phyloP scores from a whole-genome alignment of 2,329 filamentous ascomycete species.

The Arthrinium puccinioides region DNA sequence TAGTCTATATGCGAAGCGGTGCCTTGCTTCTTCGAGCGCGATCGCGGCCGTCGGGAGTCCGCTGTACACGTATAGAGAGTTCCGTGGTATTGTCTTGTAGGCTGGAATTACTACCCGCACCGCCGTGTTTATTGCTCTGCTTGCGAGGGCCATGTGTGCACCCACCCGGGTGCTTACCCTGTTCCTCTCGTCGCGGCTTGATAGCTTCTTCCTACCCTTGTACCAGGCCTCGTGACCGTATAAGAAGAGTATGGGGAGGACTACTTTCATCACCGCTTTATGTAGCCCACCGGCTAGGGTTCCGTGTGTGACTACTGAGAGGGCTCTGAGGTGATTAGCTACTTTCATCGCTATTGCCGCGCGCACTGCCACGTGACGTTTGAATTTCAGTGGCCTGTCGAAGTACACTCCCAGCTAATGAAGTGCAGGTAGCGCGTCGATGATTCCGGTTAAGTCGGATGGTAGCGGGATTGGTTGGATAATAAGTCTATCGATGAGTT shows the following conservation, averaged over 20 bases:
- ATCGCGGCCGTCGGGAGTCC: not conserved
- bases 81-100: not conserved
- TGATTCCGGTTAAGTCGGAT: no score
- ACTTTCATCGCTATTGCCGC: constrained; percentile 8
- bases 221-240: constrained; percentile 8
- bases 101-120: constrained; percentile 3
- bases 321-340: constrained; percentile 3
- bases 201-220: not conserved
- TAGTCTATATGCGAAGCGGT: not conserved
- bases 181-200: not conserved
- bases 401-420: constrained; percentile 14
- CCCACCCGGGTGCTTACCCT: not conserved
- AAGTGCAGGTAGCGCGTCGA: no score
- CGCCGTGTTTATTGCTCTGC: constrained; percentile 1
- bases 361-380: constrained; percentile 9
- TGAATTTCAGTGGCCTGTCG: constrained; percentile 10
- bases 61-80: not conserved
- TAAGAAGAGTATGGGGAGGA: constrained; percentile 1
- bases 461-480: not conserved
- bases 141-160: not conserved
- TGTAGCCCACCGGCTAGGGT: not conserved
- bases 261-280: not conserved
- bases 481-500: constrained; percentile 1
- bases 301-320: not conserved
- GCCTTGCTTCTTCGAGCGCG: not conserved